phyloP scores from a whole-genome alignment of 1,284 basidiomycete genomes.

The Golubevia sp. region DNA sequence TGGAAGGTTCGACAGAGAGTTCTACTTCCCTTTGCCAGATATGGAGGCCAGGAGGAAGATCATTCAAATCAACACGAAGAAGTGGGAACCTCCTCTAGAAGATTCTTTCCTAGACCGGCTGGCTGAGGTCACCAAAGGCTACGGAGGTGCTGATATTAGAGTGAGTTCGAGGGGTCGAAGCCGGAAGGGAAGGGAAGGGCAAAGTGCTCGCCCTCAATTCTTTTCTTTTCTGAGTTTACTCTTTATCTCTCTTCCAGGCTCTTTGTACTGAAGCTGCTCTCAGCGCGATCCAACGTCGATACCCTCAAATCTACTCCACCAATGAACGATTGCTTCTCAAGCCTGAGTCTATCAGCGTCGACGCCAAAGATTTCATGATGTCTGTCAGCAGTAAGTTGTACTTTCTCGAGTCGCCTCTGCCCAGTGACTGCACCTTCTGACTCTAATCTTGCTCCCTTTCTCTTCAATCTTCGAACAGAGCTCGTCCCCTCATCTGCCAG shows the following conservation, averaged over 20 bases:
- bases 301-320: constrained; percentile 59
- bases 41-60: constrained; percentile 2
- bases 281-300: constrained; percentile 56
- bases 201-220: neutral
- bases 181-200: too few relatives aligned
- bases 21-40: constrained; percentile 4
- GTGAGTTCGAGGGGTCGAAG: constrained; percentile 1
- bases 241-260: neutral
- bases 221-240: neutral
- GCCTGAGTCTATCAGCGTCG: constrained; percentile 53
- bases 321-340: constrained; percentile 50
- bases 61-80: constrained; percentile 2
- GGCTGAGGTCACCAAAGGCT: constrained; percentile 3
- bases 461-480: neutral
- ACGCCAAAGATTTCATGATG: constrained; percentile 60
- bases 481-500: constrained; percentile 56
- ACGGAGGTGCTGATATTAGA: constrained; percentile 1
- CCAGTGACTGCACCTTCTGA: neutral
- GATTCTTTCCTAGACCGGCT: neutral
- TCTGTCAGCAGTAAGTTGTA: constrained; percentile 36
- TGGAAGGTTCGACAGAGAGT: constrained; percentile 2
- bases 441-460: constrained; percentile 13
- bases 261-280: constrained; percentile 52
- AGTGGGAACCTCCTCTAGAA: constrained; percentile 1
- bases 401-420: neutral